Base-by-base conservation (phyloP, 352 stramenopile species). In the Phytophthora nicotianae region DNA sequence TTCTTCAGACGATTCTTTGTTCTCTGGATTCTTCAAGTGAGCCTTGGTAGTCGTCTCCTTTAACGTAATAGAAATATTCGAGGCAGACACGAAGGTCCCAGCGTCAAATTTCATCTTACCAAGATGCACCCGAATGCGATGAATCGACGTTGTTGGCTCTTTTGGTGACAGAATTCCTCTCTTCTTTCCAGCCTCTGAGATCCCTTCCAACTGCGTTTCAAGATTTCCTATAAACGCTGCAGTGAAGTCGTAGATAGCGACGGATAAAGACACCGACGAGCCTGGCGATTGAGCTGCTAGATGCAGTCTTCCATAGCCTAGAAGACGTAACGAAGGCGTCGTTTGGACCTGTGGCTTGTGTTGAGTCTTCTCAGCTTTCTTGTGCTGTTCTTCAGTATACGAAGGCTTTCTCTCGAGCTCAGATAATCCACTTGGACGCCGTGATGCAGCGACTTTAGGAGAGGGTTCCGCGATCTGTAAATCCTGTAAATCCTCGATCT, bases 191-290 rank as follows among this genome's bases (percentile, higher is more conserved):
- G 46, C 32, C 27, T 43, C 19, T 2, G 59, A 59, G 17, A 61
- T 6, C 0, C 45, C 54, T 51, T 71, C 53, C 27, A 77, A 40
- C n/a, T 53, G 49, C 5, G 57, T 58, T 32, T 72, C 58, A 14
- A 79, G 42, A 14, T 63, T 69, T 9, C 72, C 68, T 23, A 75
- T 56, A 38, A 68, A 77, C 1, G 24, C 14, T 9, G 68, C 68
- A 10, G 48, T 62, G 24, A 68, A 75, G 21, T 73, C 52, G 46
- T 74, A 75, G 45, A 79, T 76, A 21, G 71, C 64, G n/a, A 79
- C 59, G 17, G 59, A 62, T 0, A 76, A 32, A 5, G 68, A 19
- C 4, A 74, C 68, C 3, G 21, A 9, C 5, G 59, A 67, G 10
- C 55, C 48, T 11, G 38, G 23, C 16, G 50, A 32, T 65, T 70